phyloP scores from a whole-genome alignment of 1,139 yeast species.

The Yamadazyma jaroonii region DNA sequence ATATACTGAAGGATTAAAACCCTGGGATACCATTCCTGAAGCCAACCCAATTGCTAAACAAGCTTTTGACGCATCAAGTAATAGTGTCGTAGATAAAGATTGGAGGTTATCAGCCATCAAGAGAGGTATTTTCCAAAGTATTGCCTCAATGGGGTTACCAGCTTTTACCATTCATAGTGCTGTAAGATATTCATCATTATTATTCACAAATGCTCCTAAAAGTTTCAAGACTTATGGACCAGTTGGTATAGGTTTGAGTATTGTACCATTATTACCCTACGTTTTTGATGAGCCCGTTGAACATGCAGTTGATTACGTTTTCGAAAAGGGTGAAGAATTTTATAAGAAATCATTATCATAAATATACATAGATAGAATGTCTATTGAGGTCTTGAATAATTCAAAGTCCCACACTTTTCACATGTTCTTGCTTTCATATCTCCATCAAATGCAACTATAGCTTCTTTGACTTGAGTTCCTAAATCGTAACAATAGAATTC shows the following conservation, averaged over 20 bases:
- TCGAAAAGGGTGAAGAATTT: slow-evolving; percentile 53
- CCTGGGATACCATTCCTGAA: slow-evolving; percentile 57
- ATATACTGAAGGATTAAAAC: slow-evolving; percentile 58
- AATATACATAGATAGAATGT: neutral
- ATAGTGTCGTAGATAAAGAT: slow-evolving; percentile 44
- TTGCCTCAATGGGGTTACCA: slow-evolving; percentile 86
- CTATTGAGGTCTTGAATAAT: slow-evolving; percentile 52
- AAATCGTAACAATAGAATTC: slow-evolving; percentile 76
- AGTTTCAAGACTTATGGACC: slow-evolving; percentile 66
- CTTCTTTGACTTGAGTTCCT: slow-evolving; percentile 88
- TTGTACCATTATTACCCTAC: slow-evolving; percentile 78
- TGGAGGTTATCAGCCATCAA: slow-evolving; percentile 66
- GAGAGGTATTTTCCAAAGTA: slow-evolving; percentile 73
- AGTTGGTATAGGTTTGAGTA: slow-evolving; percentile 69
- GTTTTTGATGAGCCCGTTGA: slow-evolving; percentile 84
- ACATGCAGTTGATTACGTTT: slow-evolving; percentile 59
- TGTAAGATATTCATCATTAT: slow-evolving; percentile 64
- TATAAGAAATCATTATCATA: slow-evolving; percentile 14
- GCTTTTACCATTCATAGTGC: slow-evolving; percentile 83
- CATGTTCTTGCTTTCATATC: slow-evolving; percentile 70
- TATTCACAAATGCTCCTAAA: slow-evolving; percentile 48
- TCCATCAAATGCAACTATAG: slow-evolving; percentile 68
- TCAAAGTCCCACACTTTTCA: slow-evolving; percentile 66
- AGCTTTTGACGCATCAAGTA: slow-evolving; percentile 23
- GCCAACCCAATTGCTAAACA: slow-evolving; percentile 40